Percentiles rank a stretch among this genome's conserved stretches.
phyloP scores from a whole-genome alignment of 2,329 filamentous ascomycete species.

The Nemania sp. region DNA sequence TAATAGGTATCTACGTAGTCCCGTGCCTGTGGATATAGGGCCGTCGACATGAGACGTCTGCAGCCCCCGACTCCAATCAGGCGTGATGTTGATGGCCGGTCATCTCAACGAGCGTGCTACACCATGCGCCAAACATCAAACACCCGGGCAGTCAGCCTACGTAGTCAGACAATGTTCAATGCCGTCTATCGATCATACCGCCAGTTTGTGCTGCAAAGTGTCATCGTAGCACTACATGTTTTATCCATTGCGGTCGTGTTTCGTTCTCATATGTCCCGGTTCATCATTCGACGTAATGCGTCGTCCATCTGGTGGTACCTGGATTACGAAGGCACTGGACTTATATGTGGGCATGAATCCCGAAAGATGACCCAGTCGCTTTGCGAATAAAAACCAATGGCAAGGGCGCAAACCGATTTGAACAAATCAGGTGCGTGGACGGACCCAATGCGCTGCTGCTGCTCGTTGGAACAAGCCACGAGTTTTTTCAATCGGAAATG shows the following conservation, averaged over 20 bases:
- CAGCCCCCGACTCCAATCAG: too few relatives aligned
- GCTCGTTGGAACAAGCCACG: constrained; percentile 21
- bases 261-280: constrained; percentile 20
- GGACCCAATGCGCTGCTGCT: too few relatives aligned
- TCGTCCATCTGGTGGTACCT: constrained; percentile 22
- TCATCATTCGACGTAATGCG: constrained; percentile 22
- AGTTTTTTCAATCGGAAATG: constrained; percentile 19
- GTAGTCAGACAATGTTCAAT: constrained; percentile 11
- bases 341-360: constrained; percentile 19
- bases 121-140: too few relatives aligned
- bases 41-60: constrained; percentile 7
- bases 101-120: background rate
- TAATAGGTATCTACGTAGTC: constrained; percentile 10
- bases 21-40: constrained; percentile 1
- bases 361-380: constrained; percentile 9
- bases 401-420: background rate
- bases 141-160: constrained; percentile 7
- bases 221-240: constrained; percentile 27
- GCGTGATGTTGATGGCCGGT: too few relatives aligned
- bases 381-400: constrained; percentile 12
- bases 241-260: constrained; percentile 22
- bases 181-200: constrained; percentile 8
- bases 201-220: constrained; percentile 20
- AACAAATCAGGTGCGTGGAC: constrained; percentile 6
- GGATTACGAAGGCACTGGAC: constrained; percentile 19